Percentiles rank a stretch among this genome's conserved stretches.
Evolutionary conservation across 208 protist genomes (phyloP).

Genomic region (Leptomonas seymouri): DNA sequence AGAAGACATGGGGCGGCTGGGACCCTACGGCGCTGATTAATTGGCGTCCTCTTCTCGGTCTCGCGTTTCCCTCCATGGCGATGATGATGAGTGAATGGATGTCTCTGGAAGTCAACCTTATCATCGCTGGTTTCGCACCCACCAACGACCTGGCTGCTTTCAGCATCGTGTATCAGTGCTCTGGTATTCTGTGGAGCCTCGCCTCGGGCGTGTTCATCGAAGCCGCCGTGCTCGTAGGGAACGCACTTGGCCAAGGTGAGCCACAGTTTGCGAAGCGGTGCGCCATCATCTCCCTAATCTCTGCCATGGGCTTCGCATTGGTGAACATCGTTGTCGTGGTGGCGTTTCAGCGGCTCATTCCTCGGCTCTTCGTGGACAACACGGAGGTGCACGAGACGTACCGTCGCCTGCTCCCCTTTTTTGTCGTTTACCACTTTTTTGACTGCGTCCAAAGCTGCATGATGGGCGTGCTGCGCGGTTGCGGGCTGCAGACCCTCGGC

Average conservation of each 20-base stretch:
- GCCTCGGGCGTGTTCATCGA: conserved; percentile 77
- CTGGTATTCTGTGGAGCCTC: conserved; percentile 59
- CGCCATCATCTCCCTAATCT: conserved; percentile 43
- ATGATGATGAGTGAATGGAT: conserved; percentile 88
- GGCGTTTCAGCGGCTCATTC: conserved; percentile 40
- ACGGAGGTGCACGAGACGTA: conserved; percentile 37
- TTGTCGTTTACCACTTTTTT: conserved; percentile 68
- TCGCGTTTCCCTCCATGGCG: conserved; percentile 73
- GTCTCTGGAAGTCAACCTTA: conserved; percentile 73
- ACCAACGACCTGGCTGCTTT: conserved; percentile 69
- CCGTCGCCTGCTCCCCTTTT: conserved; percentile 41
- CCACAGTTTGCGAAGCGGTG: conserved; percentile 56
- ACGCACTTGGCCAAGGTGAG: conserved; percentile 62
- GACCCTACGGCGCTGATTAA: conserved; percentile 54
- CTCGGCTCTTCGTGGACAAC: conserved; percentile 56
- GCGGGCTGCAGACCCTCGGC: conserved; percentile 67
- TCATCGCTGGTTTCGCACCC: conserved; percentile 63
- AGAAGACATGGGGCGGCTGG: conserved; percentile 75
- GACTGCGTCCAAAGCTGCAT: conserved; percentile 79
- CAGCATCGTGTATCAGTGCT: conserved; percentile 70
- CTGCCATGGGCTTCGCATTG: conserved; percentile 28
- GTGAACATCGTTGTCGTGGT: conserved; percentile 52
- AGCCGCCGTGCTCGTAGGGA: conserved; percentile 73
- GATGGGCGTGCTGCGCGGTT: conserved; percentile 82
- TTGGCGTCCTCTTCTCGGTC: conserved; percentile 61